Evolutionary conservation across 2,329 filamentous ascomycete genomes (phyloP).

Genomic region (Purpureocillium lavendulum): DNA sequence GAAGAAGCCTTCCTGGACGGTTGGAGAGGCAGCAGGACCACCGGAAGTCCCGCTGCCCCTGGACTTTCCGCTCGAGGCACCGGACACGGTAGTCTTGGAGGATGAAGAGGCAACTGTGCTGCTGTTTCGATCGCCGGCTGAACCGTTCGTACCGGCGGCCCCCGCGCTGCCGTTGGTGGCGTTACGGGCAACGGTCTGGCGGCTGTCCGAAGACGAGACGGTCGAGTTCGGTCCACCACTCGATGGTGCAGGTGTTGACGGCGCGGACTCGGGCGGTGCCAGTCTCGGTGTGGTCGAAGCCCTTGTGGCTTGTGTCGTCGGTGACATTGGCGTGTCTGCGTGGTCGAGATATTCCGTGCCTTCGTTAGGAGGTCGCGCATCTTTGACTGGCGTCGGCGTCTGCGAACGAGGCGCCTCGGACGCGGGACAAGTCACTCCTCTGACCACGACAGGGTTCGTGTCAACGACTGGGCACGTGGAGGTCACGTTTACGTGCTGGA

Average conservation of each 20-base stretch:
- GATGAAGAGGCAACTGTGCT: conserved; percentile 2
- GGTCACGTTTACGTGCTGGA: background rate
- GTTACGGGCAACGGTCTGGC: background rate
- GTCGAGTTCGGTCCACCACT: conserved; percentile 2
- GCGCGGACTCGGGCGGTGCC: no score
- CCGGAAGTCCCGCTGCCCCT: conserved; percentile 18
- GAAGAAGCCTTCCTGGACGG: conserved; percentile 96
- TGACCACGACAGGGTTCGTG: background rate
- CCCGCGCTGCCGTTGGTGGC: background rate
- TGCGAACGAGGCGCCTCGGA: background rate
- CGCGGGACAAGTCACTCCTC: background rate
- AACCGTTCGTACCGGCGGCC: background rate
- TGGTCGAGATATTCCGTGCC: background rate
- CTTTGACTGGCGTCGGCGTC: background rate
- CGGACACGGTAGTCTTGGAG: conserved; percentile 5
- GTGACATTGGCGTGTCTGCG: background rate
- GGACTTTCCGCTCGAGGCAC: conserved; percentile 14
- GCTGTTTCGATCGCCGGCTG: conserved; percentile 2
- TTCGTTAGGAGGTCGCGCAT: background rate
- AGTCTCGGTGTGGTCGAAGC: no score
- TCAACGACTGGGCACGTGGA: background rate
- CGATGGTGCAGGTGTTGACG: background rate
- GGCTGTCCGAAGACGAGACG: background rate
- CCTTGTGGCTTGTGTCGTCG: background rate
- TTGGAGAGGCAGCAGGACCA: conserved; percentile 46